Conservation (phyloP, 768 basidiomycete species). For the Trametes cubensis region DNA sequence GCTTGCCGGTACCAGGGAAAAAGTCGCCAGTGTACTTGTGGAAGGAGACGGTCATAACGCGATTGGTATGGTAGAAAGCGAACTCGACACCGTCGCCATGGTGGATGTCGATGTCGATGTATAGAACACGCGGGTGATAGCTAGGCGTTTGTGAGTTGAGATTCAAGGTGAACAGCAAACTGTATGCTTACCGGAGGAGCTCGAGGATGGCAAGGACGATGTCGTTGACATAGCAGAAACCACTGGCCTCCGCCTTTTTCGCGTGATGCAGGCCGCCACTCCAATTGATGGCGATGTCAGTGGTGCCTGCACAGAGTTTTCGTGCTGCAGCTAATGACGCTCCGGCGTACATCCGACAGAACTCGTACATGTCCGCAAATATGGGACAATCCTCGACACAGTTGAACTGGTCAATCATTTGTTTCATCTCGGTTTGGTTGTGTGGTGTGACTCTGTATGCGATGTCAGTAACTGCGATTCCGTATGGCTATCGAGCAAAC, state of each 20-base stretch:
- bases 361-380: slow-evolving; percentile 93
- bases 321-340: slow-evolving; percentile 89
- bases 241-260: slow-evolving; percentile 96
- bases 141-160: slow-evolving; percentile 43
- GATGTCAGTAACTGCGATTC: neutral
- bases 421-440: slow-evolving; percentile 66
- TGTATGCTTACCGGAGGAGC: slow-evolving; percentile 52
- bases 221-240: slow-evolving; percentile 98
- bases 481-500: no score
- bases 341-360: slow-evolving; percentile 92
- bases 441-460: slow-evolving; percentile 78
- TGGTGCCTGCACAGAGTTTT: slow-evolving; percentile 79
- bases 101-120: slow-evolving; percentile 99
- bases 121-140: slow-evolving; percentile 90
- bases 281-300: slow-evolving; percentile 99
- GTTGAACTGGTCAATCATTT: slow-evolving; percentile 84
- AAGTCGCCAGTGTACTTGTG: slow-evolving; percentile 99
- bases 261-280: slow-evolving; percentile 98
- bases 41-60: slow-evolving; percentile 99
- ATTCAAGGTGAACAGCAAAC: neutral
- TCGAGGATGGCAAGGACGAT: slow-evolving; percentile 95
- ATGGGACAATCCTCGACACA: slow-evolving; percentile 98
- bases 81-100: slow-evolving; percentile 98
- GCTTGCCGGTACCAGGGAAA: slow-evolving; percentile 96
- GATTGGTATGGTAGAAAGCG: slow-evolving; percentile 95